phyloP scores from a whole-genome alignment of 2,329 filamentous ascomycete genomes.

The Anisogramma anomala region DNA sequence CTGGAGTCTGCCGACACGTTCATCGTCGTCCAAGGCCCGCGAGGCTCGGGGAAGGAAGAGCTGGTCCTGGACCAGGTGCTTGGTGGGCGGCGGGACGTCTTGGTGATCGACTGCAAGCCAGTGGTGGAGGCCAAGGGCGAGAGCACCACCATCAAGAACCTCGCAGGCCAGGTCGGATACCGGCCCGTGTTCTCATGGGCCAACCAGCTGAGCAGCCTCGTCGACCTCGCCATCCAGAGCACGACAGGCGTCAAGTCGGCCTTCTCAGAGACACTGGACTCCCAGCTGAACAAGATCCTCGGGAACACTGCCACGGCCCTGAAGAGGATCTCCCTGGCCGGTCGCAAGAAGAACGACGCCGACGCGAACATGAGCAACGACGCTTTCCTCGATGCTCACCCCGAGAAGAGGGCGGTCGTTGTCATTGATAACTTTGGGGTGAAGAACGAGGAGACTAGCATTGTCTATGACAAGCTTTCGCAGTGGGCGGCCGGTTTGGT shows the following conservation, averaged over 20 bases:
- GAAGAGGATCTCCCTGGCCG: constrained; percentile 62
- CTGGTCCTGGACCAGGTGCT: constrained; percentile 77
- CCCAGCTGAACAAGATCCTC: constrained; percentile 79
- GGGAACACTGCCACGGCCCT: constrained; percentile 72
- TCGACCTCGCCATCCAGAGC: constrained; percentile 85
- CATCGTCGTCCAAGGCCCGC: constrained; percentile 83
- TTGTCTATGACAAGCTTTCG: constrained; percentile 69
- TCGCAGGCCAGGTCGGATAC: constrained; percentile 78
- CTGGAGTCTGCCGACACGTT: constrained; percentile 85
- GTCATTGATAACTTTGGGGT: constrained; percentile 88
- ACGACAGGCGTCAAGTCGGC: constrained; percentile 90
- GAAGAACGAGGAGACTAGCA: constrained; percentile 54
- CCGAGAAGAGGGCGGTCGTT: constrained; percentile 69
- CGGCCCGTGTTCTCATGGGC: constrained; percentile 92
- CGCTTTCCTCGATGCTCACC: constrained; percentile 81
- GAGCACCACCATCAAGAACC: constrained; percentile 67
- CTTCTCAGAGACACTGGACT: constrained; percentile 85
- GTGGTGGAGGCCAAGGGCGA: constrained; percentile 87
- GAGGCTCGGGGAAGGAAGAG: constrained; percentile 83
- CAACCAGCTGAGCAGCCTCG: constrained; percentile 83
- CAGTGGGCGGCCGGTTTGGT: constrained; percentile 86
- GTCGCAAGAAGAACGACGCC: constrained; percentile 58
- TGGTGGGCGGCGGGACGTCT: constrained; percentile 60
- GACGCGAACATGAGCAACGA: constrained; percentile 66
- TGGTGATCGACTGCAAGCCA: constrained; percentile 85